Evolutionary conservation across 78 protist species (phyloP).

Genomic region (Dictyostelium citrinum): DNA sequence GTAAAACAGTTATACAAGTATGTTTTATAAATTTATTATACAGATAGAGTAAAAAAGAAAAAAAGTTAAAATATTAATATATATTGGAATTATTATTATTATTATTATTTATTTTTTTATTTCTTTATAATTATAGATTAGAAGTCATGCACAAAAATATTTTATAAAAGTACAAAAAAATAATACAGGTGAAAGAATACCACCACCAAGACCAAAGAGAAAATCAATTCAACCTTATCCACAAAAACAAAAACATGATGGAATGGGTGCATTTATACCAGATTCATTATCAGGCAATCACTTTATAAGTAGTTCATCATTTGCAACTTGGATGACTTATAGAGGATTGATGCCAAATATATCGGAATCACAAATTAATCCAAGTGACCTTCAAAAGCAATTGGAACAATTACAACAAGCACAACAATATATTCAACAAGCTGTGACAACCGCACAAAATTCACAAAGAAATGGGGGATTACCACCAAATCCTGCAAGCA

Average conservation of each 20-base stretch:
- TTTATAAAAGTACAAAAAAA: slow-evolving; percentile 79
- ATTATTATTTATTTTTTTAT: no score
- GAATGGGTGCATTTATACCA: slow-evolving; percentile 25
- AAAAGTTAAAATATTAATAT: not conserved
- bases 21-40: not conserved
- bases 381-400: slow-evolving; percentile 43
- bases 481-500: not conserved
- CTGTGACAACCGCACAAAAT: slow-evolving; percentile 39
- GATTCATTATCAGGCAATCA: slow-evolving; percentile 53
- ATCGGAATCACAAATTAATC: not conserved
- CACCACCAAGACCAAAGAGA: slow-evolving; percentile 83
- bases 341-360: slow-evolving; percentile 64
- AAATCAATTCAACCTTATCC: slow-evolving; percentile 78
- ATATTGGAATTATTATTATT: not conserved
- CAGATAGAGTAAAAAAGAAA: not conserved
- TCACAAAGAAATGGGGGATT: not conserved
- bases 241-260: slow-evolving; percentile 53
- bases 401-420: slow-evolving; percentile 80
- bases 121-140: slow-evolving; percentile 71
- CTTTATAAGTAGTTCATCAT: slow-evolving; percentile 25
- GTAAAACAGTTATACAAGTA: slow-evolving; percentile 81
- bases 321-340: slow-evolving; percentile 50
- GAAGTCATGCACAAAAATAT: slow-evolving; percentile 87
- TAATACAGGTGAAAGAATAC: slow-evolving; percentile 80
- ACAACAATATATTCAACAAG: slow-evolving; percentile 76